These are phyloP conservation scores for Solanum paucissectum DNA, from an alignment of 257 asterid genomes.

Conservation along the genomic window DNA sequence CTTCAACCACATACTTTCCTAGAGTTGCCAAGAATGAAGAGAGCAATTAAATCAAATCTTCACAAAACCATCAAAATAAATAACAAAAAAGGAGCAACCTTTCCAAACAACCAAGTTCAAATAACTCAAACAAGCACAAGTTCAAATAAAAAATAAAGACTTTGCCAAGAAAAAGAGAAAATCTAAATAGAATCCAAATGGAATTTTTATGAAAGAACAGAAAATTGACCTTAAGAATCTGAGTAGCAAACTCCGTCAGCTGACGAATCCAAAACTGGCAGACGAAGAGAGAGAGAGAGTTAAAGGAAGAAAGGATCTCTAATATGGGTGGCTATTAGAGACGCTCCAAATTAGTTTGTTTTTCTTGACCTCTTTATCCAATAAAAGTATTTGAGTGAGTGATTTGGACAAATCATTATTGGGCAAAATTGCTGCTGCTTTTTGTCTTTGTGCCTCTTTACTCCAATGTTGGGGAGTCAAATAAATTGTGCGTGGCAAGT, in stretches of 20 bases:
- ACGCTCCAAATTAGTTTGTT: neutral
- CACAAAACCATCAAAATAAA: neutral
- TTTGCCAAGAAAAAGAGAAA: neutral
- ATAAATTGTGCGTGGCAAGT: neutral
- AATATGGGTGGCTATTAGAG: neutral
- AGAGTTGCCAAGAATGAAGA: neutral
- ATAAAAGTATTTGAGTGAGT: neutral
- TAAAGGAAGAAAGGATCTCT: neutral
- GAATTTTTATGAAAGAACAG: neutral
- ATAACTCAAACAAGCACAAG: neutral
- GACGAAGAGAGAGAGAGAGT: neutral
- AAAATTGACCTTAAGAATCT: neutral
- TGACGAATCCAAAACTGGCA: neutral
- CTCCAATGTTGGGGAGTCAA: neutral
- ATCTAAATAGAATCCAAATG: neutral
- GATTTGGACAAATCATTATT: neutral
- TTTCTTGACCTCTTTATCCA: neutral
- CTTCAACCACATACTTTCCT: neutral
- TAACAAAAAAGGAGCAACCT: neutral
- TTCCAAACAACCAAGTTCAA: neutral
- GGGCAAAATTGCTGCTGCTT: neutral
- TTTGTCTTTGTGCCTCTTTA: neutral
- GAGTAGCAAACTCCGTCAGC: neutral
- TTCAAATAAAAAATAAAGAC: neutral
- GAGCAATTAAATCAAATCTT: neutral